Base-by-base conservation (phyloP, 2,329 filamentous ascomycete genomes). In the Cercospora berteroae region DNA sequence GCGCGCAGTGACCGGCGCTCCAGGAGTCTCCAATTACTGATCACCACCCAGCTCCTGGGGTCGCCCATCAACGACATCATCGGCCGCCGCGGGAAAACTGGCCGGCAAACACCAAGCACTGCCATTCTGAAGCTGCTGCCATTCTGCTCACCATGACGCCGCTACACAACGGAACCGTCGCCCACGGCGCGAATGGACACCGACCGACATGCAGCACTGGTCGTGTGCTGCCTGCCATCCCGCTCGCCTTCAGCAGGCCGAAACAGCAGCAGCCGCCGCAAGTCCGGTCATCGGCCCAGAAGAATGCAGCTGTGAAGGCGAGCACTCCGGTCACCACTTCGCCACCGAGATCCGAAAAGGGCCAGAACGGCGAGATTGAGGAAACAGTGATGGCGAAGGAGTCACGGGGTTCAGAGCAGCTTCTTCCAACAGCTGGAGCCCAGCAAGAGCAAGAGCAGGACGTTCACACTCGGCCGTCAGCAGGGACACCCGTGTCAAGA, bases 141-240 rank as follows among this genome's bases (percentile, higher is more conserved):
- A 25, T 16, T 36, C 42, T 25, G 48, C 20, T 36, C 60, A 68
- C 48, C 63, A 74, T 74, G 73, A 65, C 72, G 67, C 65, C 70
- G 63, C 61, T 56, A 23, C 67, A 67, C 57, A 69, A 70, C 52
- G 69, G 60, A 60, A 60, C 33, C 29, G 29, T 36, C 42, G 62
- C 63, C 29, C 59, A 66, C 31, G 63, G 63, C 44, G 56, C 62
- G 31, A 67, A 66, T 57, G 65, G 64, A 44, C 67, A 68, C 62
- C 72, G 68, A 48, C 50, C 68, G 27, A 60, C 64, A 58, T 64
- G 63, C 33, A 69, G 72, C 42, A 60, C 69, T 25, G 69, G 64
- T 55, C 71, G 75, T 36, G 70, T 77, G 27, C 66, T 75, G 29
- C 74, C 74, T n/a, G 76, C 74, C n/a, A 75, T 77, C 59, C 76